Evolutionary conservation across 225 moss, liverwort and hornwort species (phyloP), one percentile per base, ranked within the genome.

Genomic region (Sphagnum tenellum): DNA sequence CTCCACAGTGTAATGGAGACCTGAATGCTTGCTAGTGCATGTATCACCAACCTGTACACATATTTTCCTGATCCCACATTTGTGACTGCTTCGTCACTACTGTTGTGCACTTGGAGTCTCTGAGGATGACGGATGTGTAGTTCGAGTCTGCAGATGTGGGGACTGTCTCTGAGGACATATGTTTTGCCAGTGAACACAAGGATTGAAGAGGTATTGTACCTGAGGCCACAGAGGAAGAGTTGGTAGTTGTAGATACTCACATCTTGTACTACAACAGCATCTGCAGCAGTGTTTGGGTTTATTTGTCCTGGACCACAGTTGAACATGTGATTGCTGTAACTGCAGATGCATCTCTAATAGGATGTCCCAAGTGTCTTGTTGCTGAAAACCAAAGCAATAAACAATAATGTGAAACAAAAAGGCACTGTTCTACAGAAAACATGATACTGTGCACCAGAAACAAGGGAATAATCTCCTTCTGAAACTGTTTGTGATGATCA

Each of bases 201-300:
- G 5, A 88, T 63, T 44, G 45, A 48, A 8, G 3, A 48, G 0
- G 67, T 59, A 3, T 70, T 76, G 71, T 81, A 88, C 44, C 81
- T 82, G 4, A 79, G 66, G 3, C 81, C 69, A 57, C 88, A 88
- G 1, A 91, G 70, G 68, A 84, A 86, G 45, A 73, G 63, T 0
- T 61, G 58, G 71, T 91, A 91, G 11, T 89, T 78, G 0, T 59
- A 13, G 2, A 66, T 7, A 8, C 60, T 73, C 13, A 73, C 64
- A 59, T 89, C 78, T 58, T 82, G 87, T 4, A 91, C 52, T 12
- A 91, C 71, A 0, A 88, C 88, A 5, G 88, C 88, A 46, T 83
- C 67, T 12, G 52, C 73, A 3, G 88, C 83, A 7, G 62, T 59
- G 5, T 78, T 71, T 0, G 90, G 86, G 45, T 83, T 55, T 4